Percentiles rank a stretch among this genome's conserved stretches.
phyloP scores from a whole-genome alignment of 1,284 basidiomycete species.

The Neonothopanus nambi region DNA sequence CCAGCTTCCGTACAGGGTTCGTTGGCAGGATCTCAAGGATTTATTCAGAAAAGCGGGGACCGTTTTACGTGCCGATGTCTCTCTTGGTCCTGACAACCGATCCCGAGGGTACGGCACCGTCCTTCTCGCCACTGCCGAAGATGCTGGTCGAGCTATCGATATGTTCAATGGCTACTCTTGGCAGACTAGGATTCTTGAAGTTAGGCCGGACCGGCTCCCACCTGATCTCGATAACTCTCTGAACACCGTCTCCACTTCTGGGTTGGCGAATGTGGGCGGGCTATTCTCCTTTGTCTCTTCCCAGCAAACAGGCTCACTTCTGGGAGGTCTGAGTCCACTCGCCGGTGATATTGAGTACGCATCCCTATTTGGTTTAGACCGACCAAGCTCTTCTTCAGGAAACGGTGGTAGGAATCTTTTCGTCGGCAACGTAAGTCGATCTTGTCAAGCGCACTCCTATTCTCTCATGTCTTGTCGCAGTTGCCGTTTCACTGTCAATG shows the following conservation, averaged over 20 bases:
- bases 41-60: slow-evolving; percentile 94
- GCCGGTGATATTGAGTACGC: slow-evolving; percentile 27
- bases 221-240: slow-evolving; percentile 43
- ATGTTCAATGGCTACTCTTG: slow-evolving; percentile 92
- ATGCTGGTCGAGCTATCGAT: slow-evolving; percentile 86
- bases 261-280: neutral
- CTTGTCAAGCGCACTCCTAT: neutral
- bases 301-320: neutral
- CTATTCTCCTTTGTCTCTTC: slow-evolving; percentile 3
- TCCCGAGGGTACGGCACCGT: slow-evolving; percentile 94
- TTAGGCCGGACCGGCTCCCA: slow-evolving; percentile 79
- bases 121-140: slow-evolving; percentile 86
- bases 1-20: slow-evolving; percentile 88
- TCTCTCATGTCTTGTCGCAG: slow-evolving; percentile 42
- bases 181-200: slow-evolving; percentile 90
- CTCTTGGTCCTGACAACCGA: slow-evolving; percentile 88
- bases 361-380: slow-evolving; percentile 24
- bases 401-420: slow-evolving; percentile 62
- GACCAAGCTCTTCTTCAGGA: slow-evolving; percentile 21
- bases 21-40: slow-evolving; percentile 98
- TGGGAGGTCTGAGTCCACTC: neutral
- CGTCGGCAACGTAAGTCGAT: slow-evolving; percentile 58
- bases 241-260: slow-evolving; percentile 2
- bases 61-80: slow-evolving; percentile 92
- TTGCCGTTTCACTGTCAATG: slow-evolving; percentile 97